Conservation (phyloP, 768 basidiomycete species). For the Leccinum arenicola region DNA sequence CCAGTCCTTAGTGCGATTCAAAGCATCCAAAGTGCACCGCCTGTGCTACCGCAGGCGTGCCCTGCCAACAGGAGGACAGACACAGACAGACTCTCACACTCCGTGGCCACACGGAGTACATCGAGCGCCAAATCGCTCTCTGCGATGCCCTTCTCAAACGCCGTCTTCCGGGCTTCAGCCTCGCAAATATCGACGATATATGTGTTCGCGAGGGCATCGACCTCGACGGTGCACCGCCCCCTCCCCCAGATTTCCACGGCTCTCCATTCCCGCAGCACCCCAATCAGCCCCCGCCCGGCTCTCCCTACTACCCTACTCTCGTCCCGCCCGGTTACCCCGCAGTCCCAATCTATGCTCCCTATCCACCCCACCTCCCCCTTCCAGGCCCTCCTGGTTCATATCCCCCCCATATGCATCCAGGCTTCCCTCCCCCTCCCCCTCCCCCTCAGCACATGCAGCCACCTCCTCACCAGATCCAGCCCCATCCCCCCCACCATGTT, state of each 20-base stretch:
- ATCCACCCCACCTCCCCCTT: constrained; percentile 42
- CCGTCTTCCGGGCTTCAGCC: constrained; percentile 62
- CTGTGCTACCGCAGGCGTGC: constrained; percentile 74
- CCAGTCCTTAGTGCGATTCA: constrained; percentile 72
- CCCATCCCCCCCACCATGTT: constrained; percentile 23
- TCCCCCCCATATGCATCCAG: constrained; percentile 58
- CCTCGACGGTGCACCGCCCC: constrained; percentile 24
- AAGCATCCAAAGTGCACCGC: constrained; percentile 87
- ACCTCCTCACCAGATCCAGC: constrained; percentile 38
- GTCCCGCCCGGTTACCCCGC: constrained; percentile 45
- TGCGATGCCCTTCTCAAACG: constrained; percentile 79
- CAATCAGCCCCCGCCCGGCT: constrained; percentile 26
- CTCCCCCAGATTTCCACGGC: constrained; percentile 30
- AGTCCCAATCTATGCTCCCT: constrained; percentile 41
- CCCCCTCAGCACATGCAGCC: constrained; percentile 36
- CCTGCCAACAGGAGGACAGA: constrained; percentile 85
- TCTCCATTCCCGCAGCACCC: constrained; percentile 34
- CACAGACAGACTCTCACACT: constrained; percentile 85
- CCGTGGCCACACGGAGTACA: constrained; percentile 76
- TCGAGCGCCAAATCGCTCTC: constrained; percentile 78
- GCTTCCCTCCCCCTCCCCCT: constrained; percentile 52
- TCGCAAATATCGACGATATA: constrained; percentile 64
- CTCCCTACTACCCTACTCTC: constrained; percentile 33
- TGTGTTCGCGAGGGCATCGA: constrained; percentile 69
- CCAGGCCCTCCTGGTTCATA: constrained; percentile 43